Base-by-base conservation (phyloP, 176 grass and related monocot species). In the Oropetium thomaeum region DNA sequence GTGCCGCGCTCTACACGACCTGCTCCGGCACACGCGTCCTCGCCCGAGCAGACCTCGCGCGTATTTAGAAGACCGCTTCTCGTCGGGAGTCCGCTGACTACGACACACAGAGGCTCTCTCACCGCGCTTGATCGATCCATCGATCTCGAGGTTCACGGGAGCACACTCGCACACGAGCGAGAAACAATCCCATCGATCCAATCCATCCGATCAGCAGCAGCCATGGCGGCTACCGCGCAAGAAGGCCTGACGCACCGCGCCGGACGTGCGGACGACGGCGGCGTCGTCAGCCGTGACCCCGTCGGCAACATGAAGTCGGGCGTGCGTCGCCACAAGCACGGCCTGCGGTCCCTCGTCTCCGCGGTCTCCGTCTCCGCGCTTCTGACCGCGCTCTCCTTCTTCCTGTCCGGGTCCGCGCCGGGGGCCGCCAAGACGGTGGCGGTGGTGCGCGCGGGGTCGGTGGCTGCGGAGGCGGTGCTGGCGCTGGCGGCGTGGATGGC, bases 401-500 rank as follows among this genome's bases (percentile, higher is more conserved):
- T 26, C 45, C 6, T 33, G 2, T 29, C 75, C 4, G 69, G 79
- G 8, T 16, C 73, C 17, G 17, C 71, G 10, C 3, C 33, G 27
- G 7, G 66, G 47, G 2, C 14, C 10, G 2, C 12, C 11, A 10
- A 9, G n/a, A 89, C 75, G 48, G 65, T 89, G 52, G 79, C 76
- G 74, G 2, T 89, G 13, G 86, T 87, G 81, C 82, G 82, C 9
- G 34, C 81, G 19, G 96, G 85, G 27, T 89, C 82, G 13, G 79
- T 98, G 58, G 35, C 81, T 6, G 68, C 76, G 25, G 76, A 90
- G 59, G 84, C 81, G 25, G 78, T 98, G 53, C 73, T 81, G 31
- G 86, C 91, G 74, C 68, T 98, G 44, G 73, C 91, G 12, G 89
- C 89, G 31, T 98, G 95, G 95, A 83, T 98, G 5, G 83, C 87